Evolutionary conservation across 345 rosid species (phyloP), one percentile per base, ranked within the genome.

Genomic region (Combretum micranthum): DNA sequence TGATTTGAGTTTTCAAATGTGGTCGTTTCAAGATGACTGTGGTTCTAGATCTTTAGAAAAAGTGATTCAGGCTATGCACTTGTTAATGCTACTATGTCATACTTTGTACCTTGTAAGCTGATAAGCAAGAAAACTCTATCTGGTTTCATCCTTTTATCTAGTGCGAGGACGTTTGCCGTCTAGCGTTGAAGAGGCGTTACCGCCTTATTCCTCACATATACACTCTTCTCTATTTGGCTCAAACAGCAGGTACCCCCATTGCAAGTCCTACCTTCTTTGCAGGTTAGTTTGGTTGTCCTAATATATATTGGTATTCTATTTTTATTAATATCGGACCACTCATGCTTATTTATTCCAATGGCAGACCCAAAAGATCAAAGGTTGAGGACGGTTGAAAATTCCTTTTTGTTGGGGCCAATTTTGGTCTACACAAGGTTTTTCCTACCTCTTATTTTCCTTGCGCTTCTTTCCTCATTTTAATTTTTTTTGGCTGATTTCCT

Each of bases 151-250:
- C 23, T 26, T 21, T 49, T 16, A 7, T 21, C 20, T 72, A 91
- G 96, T 88, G 96, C 60, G 98, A 91, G 70, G 95, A 88, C 72
- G 95, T 91, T 50, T 88, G 96, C 15, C 88, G 96, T 60, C 75
- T 85, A 8, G 96, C 98, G 59, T 64, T 91, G 75, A 85, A 68
- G 82, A 83, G 96, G 77, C 95, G 96, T 48, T 91, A 91, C 72
- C 82, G 83, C 63, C 76, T 91, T 53, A 60, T 91, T 64, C 95
- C 92, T 44, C 90, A 83, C 74, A 73, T 88, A 59, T 88, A 91
- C 69, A 91, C 98, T 47, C 75, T 91, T 25, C 86, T 88, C 65
- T 88, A 88, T 78, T 25, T 71, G 70, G 86, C 98, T n/a, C 96
- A 91, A 72, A 85, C 74, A 22, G 71, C 64, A 39, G 95, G 98